Base-by-base conservation (phyloP, 257 asterid genomes). In the Capsicum baccatum region DNA sequence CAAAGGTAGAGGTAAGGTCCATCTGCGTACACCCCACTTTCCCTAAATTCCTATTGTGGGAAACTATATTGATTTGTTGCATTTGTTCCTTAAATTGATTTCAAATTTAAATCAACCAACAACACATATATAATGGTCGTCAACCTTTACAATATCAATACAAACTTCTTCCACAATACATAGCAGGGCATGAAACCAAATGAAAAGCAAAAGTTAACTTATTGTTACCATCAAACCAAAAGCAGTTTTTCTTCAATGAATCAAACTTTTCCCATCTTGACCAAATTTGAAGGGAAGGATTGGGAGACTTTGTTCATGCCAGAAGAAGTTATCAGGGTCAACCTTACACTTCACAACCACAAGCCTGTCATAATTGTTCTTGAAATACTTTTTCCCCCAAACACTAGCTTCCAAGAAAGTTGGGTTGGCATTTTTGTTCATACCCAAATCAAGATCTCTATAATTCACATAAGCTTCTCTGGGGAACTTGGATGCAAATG, bases 381-480 rank as follows among this genome's bases (percentile, higher is more conserved):
- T 83, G 86, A 66, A 86, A 48, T 86, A 83, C 52, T 56, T 86
- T 3, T 16, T 66, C 1, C 84, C 88, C 88, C 88, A 86, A 4
- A 19, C 83, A 78, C 76, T 78, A 13, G 86, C 86, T 79, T 76
- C 8, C 35, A 52, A 16, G 68, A 73, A 64, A 48, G 64, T 86
- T 44, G 85, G n/a, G 50, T 56, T 63, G 42, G 55, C 26, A 39
- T 50, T 19, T 13, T 8, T 66, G 69, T 83, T 83, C 74, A 83
- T 78, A 0, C 87, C 89, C 80, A 86, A 12, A 39, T 86, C 89
- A 19, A 86, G 85, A 80, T 86, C 89, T 69, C 89, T 86, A 48
- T 86, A 86, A 66, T 86, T 86, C 50, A 86, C 85, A 52, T 86
- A 86, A 9, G 89, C 89, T 39, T 17, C 87, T 86, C 89, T 86